Base-by-base conservation (phyloP, 352 stramenopile species). In the Pythium graminicola region DNA sequence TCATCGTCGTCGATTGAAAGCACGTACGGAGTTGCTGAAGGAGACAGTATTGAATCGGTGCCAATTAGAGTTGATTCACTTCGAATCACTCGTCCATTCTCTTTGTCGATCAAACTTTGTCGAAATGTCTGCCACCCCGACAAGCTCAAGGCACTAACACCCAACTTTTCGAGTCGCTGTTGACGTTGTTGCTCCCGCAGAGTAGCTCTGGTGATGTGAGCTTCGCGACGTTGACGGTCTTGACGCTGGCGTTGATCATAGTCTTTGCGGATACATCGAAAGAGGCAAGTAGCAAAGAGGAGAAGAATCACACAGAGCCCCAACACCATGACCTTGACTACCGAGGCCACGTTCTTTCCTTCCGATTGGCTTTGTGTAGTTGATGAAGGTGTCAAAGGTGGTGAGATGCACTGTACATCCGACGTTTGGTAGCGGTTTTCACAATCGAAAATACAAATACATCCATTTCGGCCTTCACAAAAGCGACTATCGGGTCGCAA, bases 51-150 rank as follows among this genome's bases (percentile, higher is more conserved):
- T 35, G 22, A n/a, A 50, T 50, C 43, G 6, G 27, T 32, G n/a
- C 2, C 9, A 9, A 17, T 26, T 8, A 2, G 14, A 1, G 27
- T 29, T 5, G 13, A 1, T 2, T 46, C 27, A 19, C 32, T 5
- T 33, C 26, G 6, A 36, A 13, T 14, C 9, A 36, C 7, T 16
- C 33, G 36, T n/a, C 20, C 14, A 23, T 44, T 55, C 17, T 62
- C 54, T 33, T 62, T 62, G 22, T 56, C 54, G n/a, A 62, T 62
- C 17, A 50, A n/a, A 14, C 47, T 62, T 27, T 62, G 28, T 31
- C 54, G 36, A 22, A 56, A 52, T 1, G n/a, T 62, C 35, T 50
- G 39, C 54, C 54, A 62, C 0, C 46, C 54, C 1, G 54, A 51
- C 11, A 62, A 28, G 36, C 23, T 62, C 10, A 62, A 47, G 31